phyloP scores from a whole-genome alignment of 1,139 yeast species.

The Suhomyces chickasaworum region DNA sequence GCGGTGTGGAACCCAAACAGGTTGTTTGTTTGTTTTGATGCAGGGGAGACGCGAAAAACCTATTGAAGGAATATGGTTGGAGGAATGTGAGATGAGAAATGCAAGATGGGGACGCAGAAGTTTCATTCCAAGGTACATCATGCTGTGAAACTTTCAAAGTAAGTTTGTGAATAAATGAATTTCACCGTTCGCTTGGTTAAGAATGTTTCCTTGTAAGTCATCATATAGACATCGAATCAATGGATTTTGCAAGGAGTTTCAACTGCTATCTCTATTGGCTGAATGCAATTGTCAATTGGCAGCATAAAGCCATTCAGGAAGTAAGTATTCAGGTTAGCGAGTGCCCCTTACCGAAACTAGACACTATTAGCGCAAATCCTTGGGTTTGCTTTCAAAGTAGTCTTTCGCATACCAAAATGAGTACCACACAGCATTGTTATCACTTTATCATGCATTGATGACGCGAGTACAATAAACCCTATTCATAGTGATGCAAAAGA shows the following conservation, averaged over 20 bases:
- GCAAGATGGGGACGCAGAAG: neutral
- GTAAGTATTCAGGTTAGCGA: neutral
- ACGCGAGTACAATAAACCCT: neutral
- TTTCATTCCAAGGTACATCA: neutral
- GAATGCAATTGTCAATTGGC: no score
- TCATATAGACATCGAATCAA: no score
- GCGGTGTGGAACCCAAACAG: constrained; percentile 8
- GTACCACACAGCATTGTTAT: neutral
- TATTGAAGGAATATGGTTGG: constrained; percentile 1
- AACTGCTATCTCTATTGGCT: no score
- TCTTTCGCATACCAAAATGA: neutral
- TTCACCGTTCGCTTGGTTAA: neutral
- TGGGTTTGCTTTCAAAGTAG: neutral
- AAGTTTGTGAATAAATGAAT: neutral
- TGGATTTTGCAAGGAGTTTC: no score
- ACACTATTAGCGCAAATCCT: neutral
- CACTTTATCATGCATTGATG: neutral
- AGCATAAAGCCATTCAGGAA: no score
- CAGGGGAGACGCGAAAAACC: constrained; percentile 4
- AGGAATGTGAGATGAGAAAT: neutral
- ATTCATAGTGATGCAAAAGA: neutral
- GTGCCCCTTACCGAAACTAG: neutral
- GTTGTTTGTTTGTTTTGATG: constrained; percentile 12
- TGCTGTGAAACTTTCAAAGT: neutral
- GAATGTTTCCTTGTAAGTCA: no score